phyloP scores from a whole-genome alignment of 2,329 filamentous ascomycete genomes.

The Sarocladium strictum region DNA sequence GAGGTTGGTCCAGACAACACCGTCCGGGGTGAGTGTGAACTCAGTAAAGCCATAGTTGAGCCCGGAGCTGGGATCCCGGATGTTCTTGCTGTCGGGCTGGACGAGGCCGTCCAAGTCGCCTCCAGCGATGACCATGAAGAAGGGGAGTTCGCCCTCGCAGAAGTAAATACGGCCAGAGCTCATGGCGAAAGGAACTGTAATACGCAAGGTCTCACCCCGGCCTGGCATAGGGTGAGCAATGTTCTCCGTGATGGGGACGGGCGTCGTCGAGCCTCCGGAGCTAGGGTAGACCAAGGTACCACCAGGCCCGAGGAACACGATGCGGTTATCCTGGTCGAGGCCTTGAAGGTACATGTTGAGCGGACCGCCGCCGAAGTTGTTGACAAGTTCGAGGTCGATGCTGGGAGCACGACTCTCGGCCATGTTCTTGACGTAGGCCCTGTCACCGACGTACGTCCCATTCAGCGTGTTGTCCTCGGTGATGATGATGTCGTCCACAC shows the following conservation, averaged over 20 bases:
- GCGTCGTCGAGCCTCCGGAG: conserved; percentile 26
- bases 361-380: conserved; percentile 32
- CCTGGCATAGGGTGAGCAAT: conserved; percentile 37
- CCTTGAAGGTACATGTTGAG: conserved; percentile 42
- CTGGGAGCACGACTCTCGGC: conserved; percentile 5
- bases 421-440: conserved; percentile 6
- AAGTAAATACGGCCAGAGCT: conserved; percentile 39
- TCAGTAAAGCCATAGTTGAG: conserved; percentile 47
- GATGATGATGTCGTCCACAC: conserved; percentile 26
- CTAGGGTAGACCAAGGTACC: conserved; percentile 37
- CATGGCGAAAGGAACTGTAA: conserved; percentile 35
- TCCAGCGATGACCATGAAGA: conserved; percentile 32
- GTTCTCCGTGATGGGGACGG: conserved; percentile 30
- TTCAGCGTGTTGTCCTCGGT: conserved; percentile 34
- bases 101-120: conserved; percentile 32
- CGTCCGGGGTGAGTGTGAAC: conserved; percentile 34
- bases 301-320: conserved; percentile 37
- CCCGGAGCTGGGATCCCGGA: conserved; percentile 34
- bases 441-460: conserved; percentile 22
- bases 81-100: conserved; percentile 40
- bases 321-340: conserved; percentile 28
- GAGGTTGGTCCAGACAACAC: conserved; percentile 40
- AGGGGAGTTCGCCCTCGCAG: conserved; percentile 33
- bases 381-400: conserved; percentile 28
- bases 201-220: conserved; percentile 28